Percentiles rank a stretch among this genome's conserved stretches.
Conservation (phyloP, 139 green algal species). For the Gonium pectorale region DNA sequence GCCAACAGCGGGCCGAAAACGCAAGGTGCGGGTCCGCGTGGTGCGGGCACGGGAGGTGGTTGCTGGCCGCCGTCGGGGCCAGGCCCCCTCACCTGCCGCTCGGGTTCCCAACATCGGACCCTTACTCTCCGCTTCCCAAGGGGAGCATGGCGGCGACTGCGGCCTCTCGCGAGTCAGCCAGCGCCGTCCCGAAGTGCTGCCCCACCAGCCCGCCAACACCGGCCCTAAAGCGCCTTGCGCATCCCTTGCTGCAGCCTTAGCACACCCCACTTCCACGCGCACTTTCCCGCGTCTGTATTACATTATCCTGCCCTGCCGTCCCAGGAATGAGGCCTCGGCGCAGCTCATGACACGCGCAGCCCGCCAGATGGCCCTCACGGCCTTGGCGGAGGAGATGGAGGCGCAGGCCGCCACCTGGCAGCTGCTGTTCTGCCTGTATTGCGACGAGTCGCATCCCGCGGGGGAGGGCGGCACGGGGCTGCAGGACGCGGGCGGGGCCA, state of each 20-base stretch:
- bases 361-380: constrained; percentile 61
- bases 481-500: constrained; percentile 57
- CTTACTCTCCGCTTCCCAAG: too few species aligned
- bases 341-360: constrained; percentile 72
- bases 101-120: too few species aligned
- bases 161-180: too few species aligned
- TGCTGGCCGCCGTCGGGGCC: too few species aligned
- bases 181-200: too few species aligned
- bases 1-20: constrained; percentile 1
- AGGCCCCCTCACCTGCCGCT: too few species aligned
- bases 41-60: too few species aligned
- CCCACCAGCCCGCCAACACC: too few species aligned
- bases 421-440: constrained; percentile 75
- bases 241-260: too few species aligned
- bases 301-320: not conserved
- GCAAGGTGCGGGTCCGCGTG: too few species aligned
- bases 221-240: too few species aligned
- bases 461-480: constrained; percentile 62
- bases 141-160: too few species aligned
- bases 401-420: constrained; percentile 75
- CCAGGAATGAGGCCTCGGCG: constrained; percentile 50
- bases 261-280: not conserved
- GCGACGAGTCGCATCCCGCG: constrained; percentile 59
- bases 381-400: constrained; percentile 70
- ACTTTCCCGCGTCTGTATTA: not conserved